Percentiles rank a stretch among this genome's conserved stretches.
Conservation (phyloP, 2,329 filamentous ascomycete genomes). For the Fusarium liriodendri region DNA sequence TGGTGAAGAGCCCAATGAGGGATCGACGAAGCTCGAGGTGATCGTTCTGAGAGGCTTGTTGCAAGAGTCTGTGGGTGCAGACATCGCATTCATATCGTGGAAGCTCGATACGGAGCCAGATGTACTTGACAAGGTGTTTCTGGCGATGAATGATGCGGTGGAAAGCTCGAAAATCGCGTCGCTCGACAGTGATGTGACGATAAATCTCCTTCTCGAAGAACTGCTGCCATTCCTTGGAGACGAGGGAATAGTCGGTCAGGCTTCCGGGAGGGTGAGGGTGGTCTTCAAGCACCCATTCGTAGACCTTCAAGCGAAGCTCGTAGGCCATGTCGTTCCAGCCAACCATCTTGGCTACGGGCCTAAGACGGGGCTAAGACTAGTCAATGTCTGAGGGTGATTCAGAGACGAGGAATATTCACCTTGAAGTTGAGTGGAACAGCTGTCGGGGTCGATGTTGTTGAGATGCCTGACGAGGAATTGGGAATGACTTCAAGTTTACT, state of each 20-base stretch:
- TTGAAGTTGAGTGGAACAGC: neutral
- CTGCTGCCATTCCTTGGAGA: neutral
- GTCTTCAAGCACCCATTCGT: neutral
- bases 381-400: too few species aligned
- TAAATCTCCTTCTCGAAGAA: conserved; percentile 9
- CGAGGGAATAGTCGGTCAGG: neutral
- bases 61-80: neutral
- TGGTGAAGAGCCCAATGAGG: neutral
- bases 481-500: neutral
- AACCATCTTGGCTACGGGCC: neutral
- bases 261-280: neutral
- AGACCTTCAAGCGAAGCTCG: neutral
- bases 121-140: neutral
- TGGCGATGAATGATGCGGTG: neutral
- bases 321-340: neutral
- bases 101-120: conserved; percentile 4
- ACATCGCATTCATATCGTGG: neutral
- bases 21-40: neutral
- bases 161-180: neutral
- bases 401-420: neutral
- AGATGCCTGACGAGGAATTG: neutral
- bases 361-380: neutral
- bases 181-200: neutral
- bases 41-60: neutral
- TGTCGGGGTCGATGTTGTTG: neutral